Base-by-base conservation (phyloP, 1,284 basidiomycete species). In the Trametes polyzona region DNA sequence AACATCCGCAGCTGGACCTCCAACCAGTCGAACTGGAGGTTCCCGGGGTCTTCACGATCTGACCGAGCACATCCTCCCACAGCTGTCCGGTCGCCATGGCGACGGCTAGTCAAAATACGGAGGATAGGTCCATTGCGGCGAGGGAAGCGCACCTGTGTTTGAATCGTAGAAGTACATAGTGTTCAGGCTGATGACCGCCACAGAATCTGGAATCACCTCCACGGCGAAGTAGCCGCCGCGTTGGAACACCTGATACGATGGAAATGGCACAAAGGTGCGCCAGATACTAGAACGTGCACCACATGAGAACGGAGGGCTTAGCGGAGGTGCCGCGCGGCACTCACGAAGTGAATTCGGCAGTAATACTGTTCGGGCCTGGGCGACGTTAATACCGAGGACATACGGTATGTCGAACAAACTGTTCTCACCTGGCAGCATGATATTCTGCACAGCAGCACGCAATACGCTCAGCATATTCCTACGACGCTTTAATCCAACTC, bases 161-260 rank as follows among this genome's bases (percentile, higher is more conserved):
- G 88, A 88, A 69, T 93, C 89, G 73, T 92, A 97, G 76, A 93
- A 96, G 74, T 94, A 97, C 73, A 97, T 83, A 1, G 95, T 96
- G 74, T 96, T 97, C 58, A 97, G 76, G 63, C 88, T 90, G 69
- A 97, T 87, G 42, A 90, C 92, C 8, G 92, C 92, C 17, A 96
- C 69, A 51, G 82, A 70, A 65, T 87, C 81, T 1, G 90, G 88
- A 24, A 96, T 83, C 30, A 96, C 88, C 69, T 97, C 94, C 33
- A 83, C 80, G 3, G 90, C 83, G 68, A 83, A 97, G 75, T 96
- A 96, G 27, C 88, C 93, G 9, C 95, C 92, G 37, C 89, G 80
- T 67, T 90, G 87, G 70, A 94, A 93, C 27, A 92, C 86, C 71
- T 94, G 90, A 52, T 84, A 84, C 55, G 89, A 82, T 41, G 87